Conservation (phyloP, 139 green algal species). For the Edaphochlamys debaryana region DNA sequence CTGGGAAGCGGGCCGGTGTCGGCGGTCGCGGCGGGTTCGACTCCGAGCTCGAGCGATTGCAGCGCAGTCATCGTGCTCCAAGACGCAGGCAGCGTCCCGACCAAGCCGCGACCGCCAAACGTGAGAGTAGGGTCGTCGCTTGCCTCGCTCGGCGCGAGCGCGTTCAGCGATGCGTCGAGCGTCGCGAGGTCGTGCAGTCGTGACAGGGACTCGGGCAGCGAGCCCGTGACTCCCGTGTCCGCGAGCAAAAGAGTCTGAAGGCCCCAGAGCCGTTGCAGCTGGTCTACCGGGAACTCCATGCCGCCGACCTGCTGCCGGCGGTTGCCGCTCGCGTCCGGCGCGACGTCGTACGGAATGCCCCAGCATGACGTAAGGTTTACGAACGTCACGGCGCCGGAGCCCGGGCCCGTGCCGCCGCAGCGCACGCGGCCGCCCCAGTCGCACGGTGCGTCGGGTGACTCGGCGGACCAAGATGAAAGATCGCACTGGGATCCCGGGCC, state of each 20-base stretch:
- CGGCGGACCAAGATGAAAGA: background rate
- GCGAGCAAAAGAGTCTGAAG: background rate
- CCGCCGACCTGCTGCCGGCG: conserved; percentile 18
- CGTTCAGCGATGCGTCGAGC: too few species aligned
- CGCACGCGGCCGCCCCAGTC: background rate
- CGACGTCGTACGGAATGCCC: background rate
- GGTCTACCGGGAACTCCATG: background rate
- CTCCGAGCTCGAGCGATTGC: too few species aligned
- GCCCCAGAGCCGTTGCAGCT: conserved; percentile 1
- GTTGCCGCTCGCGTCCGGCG: background rate
- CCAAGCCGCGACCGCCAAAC: too few species aligned
- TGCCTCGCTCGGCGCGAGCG: too few species aligned
- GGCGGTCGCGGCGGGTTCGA: too few species aligned
- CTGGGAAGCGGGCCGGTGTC: too few species aligned
- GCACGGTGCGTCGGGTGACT: background rate
- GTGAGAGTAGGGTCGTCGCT: too few species aligned
- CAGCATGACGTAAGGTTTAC: conserved; percentile 16
- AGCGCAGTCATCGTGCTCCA: too few species aligned
- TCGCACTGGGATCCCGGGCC: conserved; percentile 10
- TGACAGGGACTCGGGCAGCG: background rate
- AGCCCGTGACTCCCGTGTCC: conserved; percentile 4
- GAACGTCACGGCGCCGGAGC: background rate
- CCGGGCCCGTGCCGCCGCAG: background rate
- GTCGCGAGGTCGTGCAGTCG: background rate
- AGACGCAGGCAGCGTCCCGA: too few species aligned